phyloP scores from a whole-genome alignment of 345 rosid species.

The Microthlaspi erraticum region DNA sequence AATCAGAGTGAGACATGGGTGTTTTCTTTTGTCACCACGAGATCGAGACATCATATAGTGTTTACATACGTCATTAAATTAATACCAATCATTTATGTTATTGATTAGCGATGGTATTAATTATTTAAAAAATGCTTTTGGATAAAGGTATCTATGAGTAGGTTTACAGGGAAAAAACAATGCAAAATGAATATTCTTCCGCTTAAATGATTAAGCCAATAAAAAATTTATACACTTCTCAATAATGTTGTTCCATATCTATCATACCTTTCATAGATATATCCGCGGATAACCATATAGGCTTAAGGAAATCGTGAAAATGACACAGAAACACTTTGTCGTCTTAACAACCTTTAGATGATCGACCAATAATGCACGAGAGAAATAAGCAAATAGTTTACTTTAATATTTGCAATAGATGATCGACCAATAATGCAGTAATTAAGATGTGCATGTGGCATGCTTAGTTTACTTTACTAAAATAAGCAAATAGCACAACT shows the following conservation, averaged over 20 bases:
- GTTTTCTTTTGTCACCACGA: neutral
- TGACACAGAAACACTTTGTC: constrained; percentile 26
- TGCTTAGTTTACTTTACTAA: neutral
- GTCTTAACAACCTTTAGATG: constrained; percentile 6
- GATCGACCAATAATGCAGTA: no score
- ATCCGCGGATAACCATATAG: neutral
- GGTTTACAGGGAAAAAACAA: neutral
- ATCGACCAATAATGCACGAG: constrained; percentile 9
- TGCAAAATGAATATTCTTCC: neutral
- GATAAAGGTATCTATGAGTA: constrained; percentile 11
- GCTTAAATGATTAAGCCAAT: neutral
- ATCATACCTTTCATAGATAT: neutral
- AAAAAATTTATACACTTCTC: neutral
- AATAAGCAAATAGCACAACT: constrained; percentile 8
- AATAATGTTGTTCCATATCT: constrained; percentile 9
- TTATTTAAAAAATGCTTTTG: neutral
- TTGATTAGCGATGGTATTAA: neutral
- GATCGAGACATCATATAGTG: constrained; percentile 20
- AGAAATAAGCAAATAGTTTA: no score
- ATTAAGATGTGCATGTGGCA: no score
- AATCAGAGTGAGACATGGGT: constrained; percentile 14
- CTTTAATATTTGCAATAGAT: no score
- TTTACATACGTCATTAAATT: constrained; percentile 3
- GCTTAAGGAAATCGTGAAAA: constrained; percentile 9
- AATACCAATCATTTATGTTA: constrained; percentile 11